Base-by-base conservation (phyloP, 106 monocot species). In the Acanthochlamys bracteata region DNA sequence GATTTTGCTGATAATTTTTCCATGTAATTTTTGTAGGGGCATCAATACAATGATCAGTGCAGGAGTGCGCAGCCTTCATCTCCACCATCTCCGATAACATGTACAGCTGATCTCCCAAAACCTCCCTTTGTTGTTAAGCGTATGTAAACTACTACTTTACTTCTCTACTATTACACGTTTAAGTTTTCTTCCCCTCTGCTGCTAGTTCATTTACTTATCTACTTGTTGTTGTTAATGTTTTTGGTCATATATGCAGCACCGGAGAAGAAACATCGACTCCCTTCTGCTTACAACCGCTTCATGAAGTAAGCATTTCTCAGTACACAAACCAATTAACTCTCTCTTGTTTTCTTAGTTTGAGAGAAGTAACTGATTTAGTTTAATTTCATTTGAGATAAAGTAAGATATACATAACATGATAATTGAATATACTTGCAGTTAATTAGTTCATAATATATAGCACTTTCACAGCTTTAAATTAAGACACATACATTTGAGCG, bases 261-360 rank as follows among this genome's bases (percentile, higher is more conserved):
- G 0, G 94, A 94, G 75, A 89, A 89, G 84, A 94, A 94, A 55
- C 94, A 94, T 63, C 70, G 94, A 20, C 78, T 94, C 72, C 94
- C 94, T 39, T 94, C 94, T 17, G 94, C 94, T 41, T 94, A 94
- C 67, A 94, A 94, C 56, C 86, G 86, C 15, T 94, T 94, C 79
- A 94, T 94, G 94, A 94, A 79, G 94, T 89, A 82, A 78, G 64
- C 20, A 17, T 53, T 20, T 53, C 33, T 33, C 33, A 33, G 33
- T 33, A 33, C 33, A 6, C 33, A 33, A 3, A 6, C 6, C 33
- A 3, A n/a, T 17, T 53, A 33, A 3, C 6, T 33, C 33, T 33
- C 33, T 33, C 33, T 33, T 33, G 33, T 3, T 33, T 33, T 33
- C 33, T 33, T 33, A 33, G 33, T 33, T 33, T 33, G 33, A 33